Evolutionary conservation across 495 filamentous ascomycete species (phyloP).

Genomic region (Cairneyella variabilis): DNA sequence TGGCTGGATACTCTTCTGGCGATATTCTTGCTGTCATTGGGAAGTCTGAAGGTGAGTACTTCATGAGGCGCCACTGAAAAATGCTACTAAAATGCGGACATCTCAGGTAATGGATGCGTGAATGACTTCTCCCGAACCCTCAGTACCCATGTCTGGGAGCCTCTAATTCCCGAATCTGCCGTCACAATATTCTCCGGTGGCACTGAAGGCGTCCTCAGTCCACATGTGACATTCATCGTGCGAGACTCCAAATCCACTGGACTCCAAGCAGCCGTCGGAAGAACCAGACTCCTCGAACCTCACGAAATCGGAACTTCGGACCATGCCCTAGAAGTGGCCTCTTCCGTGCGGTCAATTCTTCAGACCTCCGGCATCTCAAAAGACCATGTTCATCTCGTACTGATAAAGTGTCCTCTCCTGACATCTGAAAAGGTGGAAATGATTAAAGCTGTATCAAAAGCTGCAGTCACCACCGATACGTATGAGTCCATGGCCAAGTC

Average conservation of each 20-base stretch:
- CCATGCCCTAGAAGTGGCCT: slow-evolving; percentile 18
- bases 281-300: slow-evolving; percentile 21
- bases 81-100: neutral
- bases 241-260: slow-evolving; percentile 10
- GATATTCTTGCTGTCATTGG: slow-evolving; percentile 22
- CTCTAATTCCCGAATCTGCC: slow-evolving; percentile 19
- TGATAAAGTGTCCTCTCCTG: slow-evolving; percentile 25
- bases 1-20: slow-evolving; percentile 16
- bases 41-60: slow-evolving; percentile 23
- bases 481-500: slow-evolving; percentile 28
- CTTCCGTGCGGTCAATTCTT: slow-evolving; percentile 4
- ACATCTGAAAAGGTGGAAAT: slow-evolving; percentile 21
- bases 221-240: slow-evolving; percentile 27
- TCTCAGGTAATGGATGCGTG: slow-evolving; percentile 25
- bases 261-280: slow-evolving; percentile 23
- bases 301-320: slow-evolving; percentile 24
- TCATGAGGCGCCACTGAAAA: neutral
- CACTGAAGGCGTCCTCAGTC: slow-evolving; percentile 26
- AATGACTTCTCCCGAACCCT: slow-evolving; percentile 29
- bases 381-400: slow-evolving; percentile 21
- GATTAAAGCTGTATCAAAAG: slow-evolving; percentile 12
- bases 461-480: slow-evolving; percentile 23
- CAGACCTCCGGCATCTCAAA: slow-evolving; percentile 1
- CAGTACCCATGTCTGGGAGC: slow-evolving; percentile 24
- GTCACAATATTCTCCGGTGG: slow-evolving; percentile 26